These are phyloP conservation scores for Penicillium sp. DNA, from an alignment of 2,329 filamentous ascomycete species.

Conservation along the genomic window DNA sequence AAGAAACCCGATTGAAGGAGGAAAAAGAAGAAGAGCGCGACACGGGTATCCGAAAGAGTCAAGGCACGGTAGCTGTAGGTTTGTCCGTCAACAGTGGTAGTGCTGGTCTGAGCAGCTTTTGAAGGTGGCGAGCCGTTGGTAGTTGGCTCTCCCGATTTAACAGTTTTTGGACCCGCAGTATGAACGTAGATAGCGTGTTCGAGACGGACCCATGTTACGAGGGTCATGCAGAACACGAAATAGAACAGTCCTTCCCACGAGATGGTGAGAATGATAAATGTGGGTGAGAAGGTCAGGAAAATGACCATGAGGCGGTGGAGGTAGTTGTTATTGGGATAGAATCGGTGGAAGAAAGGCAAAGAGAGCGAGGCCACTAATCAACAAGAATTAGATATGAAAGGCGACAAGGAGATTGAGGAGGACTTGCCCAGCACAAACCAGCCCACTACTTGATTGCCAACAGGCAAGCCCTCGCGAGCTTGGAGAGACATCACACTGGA, in stretches of 20 bases:
- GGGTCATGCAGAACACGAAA: slow-evolving; percentile 77
- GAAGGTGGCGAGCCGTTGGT: slow-evolving; percentile 27
- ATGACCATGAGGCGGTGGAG: slow-evolving; percentile 85
- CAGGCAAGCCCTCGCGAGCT: slow-evolving; percentile 78
- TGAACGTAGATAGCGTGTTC: slow-evolving; percentile 72
- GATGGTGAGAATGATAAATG: slow-evolving; percentile 94
- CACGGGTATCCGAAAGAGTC: slow-evolving; percentile 78
- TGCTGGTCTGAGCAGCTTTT: slow-evolving; percentile 34
- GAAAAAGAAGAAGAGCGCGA: slow-evolving; percentile 92
- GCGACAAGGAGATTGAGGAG: neutral
- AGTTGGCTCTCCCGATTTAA: neutral
- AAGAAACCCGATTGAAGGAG: slow-evolving; percentile 96
- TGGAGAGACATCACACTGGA: slow-evolving; percentile 85
- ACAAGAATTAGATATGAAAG: slow-evolving; percentile 11
- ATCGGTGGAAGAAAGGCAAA: slow-evolving; percentile 77
- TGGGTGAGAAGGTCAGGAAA: slow-evolving; percentile 89
- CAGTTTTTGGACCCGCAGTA: slow-evolving; percentile 27
- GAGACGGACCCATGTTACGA: slow-evolving; percentile 88
- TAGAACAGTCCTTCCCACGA: slow-evolving; percentile 98
- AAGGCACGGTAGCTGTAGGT: slow-evolving; percentile 63
- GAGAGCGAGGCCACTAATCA: slow-evolving; percentile 67
- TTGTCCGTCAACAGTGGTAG: slow-evolving; percentile 34
- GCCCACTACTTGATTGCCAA: slow-evolving; percentile 83
- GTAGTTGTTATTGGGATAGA: slow-evolving; percentile 83
- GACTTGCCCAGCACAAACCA: slow-evolving; percentile 73